Evolutionary conservation across 495 filamentous ascomycete species (phyloP).

Genomic region (Aspergillus incahuasiensis): DNA sequence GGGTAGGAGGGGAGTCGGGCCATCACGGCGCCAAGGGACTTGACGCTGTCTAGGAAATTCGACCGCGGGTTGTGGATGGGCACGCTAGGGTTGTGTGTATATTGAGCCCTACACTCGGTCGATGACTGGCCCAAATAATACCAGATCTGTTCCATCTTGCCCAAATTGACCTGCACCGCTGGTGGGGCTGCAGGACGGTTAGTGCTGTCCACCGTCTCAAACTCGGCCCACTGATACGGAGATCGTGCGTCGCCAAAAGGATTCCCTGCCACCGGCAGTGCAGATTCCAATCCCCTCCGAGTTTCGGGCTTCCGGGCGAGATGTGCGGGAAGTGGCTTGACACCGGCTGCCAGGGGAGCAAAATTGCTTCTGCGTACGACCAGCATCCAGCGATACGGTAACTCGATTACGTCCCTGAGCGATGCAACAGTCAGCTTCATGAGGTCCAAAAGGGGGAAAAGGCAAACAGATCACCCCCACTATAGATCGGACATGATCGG

Average conservation of each 20-base stretch:
- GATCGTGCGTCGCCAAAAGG: slow-evolving; percentile 54
- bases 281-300: slow-evolving; percentile 45
- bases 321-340: slow-evolving; percentile 56
- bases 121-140: slow-evolving; percentile 82
- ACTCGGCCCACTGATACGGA: slow-evolving; percentile 75
- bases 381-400: slow-evolving; percentile 53
- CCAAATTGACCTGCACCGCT: slow-evolving; percentile 60
- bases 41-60: slow-evolving; percentile 55
- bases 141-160: slow-evolving; percentile 73
- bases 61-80: slow-evolving; percentile 52
- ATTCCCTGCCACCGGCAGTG: slow-evolving; percentile 51
- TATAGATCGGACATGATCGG: slow-evolving; percentile 24
- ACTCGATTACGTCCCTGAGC: slow-evolving; percentile 46
- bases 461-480: slow-evolving; percentile 12
- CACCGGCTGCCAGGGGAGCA: slow-evolving; percentile 46
- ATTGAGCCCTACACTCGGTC: slow-evolving; percentile 89
- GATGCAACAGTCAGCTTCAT: slow-evolving; percentile 12
- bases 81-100: slow-evolving; percentile 72
- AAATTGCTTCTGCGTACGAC: slow-evolving; percentile 51
- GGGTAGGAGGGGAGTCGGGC: slow-evolving; percentile 31
- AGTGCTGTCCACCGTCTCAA: slow-evolving; percentile 54
- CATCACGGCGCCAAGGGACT: slow-evolving; percentile 38
- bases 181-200: slow-evolving; percentile 39
- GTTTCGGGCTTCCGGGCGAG: slow-evolving; percentile 45
- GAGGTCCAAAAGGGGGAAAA: slow-evolving; percentile 16